phyloP scores from a whole-genome alignment of 192 early-diverging fungal genomes.

The Backusella circina region DNA sequence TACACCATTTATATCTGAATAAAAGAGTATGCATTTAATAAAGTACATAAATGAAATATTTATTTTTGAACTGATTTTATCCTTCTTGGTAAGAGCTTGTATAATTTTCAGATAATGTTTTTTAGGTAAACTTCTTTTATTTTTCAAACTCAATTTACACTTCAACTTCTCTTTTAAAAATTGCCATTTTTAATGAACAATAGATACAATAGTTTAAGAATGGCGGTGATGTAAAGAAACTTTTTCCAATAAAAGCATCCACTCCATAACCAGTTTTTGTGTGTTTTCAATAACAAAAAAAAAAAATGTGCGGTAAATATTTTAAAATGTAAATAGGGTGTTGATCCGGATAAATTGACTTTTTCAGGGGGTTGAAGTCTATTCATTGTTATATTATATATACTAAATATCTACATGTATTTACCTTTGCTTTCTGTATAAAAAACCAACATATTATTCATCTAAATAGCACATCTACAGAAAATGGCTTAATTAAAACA shows the following conservation, averaged over 20 bases:
- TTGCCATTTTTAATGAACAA: not conserved
- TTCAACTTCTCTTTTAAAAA: not conserved
- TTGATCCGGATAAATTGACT: too few species aligned
- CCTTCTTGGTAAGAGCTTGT: not conserved
- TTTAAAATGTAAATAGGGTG: too few species aligned
- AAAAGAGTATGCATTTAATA: not conserved
- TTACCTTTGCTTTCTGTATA: too few species aligned
- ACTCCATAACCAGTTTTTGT: not conserved
- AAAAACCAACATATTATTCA: too few species aligned
- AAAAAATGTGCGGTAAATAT: not conserved
- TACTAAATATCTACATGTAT: too few species aligned
- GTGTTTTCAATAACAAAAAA: not conserved
- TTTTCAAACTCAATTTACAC: not conserved
- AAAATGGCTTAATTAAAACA: too few species aligned
- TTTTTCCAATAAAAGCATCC: too few species aligned
- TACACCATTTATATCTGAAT: not conserved
- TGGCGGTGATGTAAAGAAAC: not conserved
- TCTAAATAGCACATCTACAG: too few species aligned
- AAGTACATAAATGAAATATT: not conserved
- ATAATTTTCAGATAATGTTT: not conserved
- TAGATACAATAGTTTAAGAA: not conserved
- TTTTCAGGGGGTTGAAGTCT: too few species aligned
- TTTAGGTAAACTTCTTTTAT: not conserved
- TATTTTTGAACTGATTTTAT: not conserved
- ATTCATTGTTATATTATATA: too few species aligned